Evolutionary conservation across 257 asterid species (phyloP), one percentile per base, ranked within the genome.

Genomic region (Marsdenia floribunda): DNA sequence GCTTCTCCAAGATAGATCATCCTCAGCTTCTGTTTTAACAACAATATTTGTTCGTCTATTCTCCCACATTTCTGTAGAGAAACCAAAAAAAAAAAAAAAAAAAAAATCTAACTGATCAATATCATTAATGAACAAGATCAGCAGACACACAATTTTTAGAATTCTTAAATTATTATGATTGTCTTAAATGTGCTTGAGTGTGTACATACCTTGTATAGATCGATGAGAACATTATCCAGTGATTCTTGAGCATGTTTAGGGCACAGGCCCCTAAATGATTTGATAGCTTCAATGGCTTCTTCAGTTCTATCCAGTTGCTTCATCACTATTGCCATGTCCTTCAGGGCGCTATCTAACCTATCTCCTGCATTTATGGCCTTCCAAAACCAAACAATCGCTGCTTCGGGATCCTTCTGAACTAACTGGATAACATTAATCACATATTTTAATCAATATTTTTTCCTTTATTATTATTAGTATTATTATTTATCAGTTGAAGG

Each of bases 261-360:
- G 80, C 97, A 90, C 60, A 85, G 88, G 24, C 75, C 49, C 7
- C 97, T 87, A 52, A 90, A 88, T 19, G 91, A 85, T 47, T 78
- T 87, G 75, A 91, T 46, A 4, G 97, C 96, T 78, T 91, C 90
- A 8, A 91, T 87, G 69, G 93, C 96, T 72, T 92, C 96, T 81
- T 88, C 90, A 19, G 87, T 29, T 73, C 96, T 79, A 50, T 87
- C 86, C 57, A 92, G 80, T 55, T 92, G 96, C 80, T 90, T 92
- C 97, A 92, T 87, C 37, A 92, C 97, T 2, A 90, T 85, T 8
- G 93, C 96, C 97, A 92, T 92, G 72, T 90, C 97, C 18, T 92
- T 92, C 0, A 92, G 86, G 40, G 97, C 96, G n/a, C 97, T 89
- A 3, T 88, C 95, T 6, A 89, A 86, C 73, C 96, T 86, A 80